Evolutionary conservation across 805 yeast species (phyloP).

Genomic region (Starmerella gropengiesseri): DNA sequence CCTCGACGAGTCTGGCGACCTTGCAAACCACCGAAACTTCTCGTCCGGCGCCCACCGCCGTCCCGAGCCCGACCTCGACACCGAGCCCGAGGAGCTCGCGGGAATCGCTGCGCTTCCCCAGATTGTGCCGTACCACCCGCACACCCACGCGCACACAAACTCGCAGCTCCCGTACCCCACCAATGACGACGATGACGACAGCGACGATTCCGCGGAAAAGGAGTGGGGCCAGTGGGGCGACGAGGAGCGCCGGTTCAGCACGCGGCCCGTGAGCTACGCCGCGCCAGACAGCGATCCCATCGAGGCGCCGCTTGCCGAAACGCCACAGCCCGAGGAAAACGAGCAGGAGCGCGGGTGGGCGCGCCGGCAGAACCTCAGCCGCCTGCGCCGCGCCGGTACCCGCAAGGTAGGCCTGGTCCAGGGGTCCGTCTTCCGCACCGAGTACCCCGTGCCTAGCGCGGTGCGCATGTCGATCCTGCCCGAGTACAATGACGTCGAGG

Average conservation of each 20-base stretch:
- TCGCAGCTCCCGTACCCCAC: conserved; percentile 17
- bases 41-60: conserved; percentile 4
- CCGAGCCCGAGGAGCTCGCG: conserved; percentile 5
- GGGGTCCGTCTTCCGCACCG: conserved; percentile 30
- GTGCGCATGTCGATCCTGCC: conserved; percentile 31
- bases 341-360: conserved; percentile 23
- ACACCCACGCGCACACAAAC: conserved; percentile 21
- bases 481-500: conserved; percentile 36
- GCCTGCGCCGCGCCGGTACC: conserved; percentile 29
- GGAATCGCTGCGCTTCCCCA: conserved; percentile 14
- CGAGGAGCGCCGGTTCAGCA: conserved; percentile 21
- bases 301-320: not conserved
- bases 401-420: conserved; percentile 32
- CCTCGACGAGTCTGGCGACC: conserved; percentile 19
- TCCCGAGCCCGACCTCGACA: conserved; percentile 5
- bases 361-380: conserved; percentile 27
- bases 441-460: conserved; percentile 34
- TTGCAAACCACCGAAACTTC: conserved; percentile 15
- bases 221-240: conserved; percentile 22
- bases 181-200: conserved; percentile 10
- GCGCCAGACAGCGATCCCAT: not conserved
- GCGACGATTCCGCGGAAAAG: conserved; percentile 19
- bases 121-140: conserved; percentile 15
- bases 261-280: conserved; percentile 16
- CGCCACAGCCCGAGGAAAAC: conserved; percentile 2